Evolutionary conservation across 305 asterid genomes (phyloP), one percentile per base, ranked within the genome.

Genomic region (Plantago rigida): DNA sequence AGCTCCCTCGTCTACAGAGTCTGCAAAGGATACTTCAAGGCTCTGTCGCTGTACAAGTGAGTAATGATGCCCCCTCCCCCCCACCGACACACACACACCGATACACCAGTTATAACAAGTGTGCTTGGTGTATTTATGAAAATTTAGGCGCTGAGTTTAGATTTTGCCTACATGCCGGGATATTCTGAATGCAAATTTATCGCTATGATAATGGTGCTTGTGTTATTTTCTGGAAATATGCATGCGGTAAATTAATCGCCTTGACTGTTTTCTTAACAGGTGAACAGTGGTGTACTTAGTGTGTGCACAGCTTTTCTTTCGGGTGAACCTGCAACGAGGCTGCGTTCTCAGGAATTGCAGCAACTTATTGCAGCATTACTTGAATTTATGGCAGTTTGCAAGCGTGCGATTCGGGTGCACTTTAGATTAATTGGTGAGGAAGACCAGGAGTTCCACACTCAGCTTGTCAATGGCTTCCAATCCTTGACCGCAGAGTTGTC

Each of bases 21-120:
- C 81, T 93, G 75, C 99, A 93, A 63, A 81, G 99, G 86, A 93
- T 93, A 66, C 97, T 93, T 51, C 99, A 93, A 77, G 99, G 99
- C 68, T 93, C 99, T 13, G 99, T 93, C 0, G 99, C 97, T 22
- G 99, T 93, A 61, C 99, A 93, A 71, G 99, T 87, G 72, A 81
- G 94, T 82, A 15, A 17, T 5, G 11, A 31, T 31, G 39, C 9
- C 44, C 44, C 44, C 9, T 8, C 44, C 44, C 44, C 0, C 44
- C 44, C 10, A 6, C 44, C 44, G 9, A 6, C 9, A 28, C 55
- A 57, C 24, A 9, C 24, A 26, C 6, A n/a, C 41, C 0, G 6
- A 52, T 26, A 24, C 12, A 8, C 17, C 58, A 11, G 1, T 29
- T 24, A 11, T 11, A 51, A 51, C 2, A 51, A 28, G 28, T 51